phyloP scores from a whole-genome alignment of 148 eudicot species.

The Amaranthus cruentus region DNA sequence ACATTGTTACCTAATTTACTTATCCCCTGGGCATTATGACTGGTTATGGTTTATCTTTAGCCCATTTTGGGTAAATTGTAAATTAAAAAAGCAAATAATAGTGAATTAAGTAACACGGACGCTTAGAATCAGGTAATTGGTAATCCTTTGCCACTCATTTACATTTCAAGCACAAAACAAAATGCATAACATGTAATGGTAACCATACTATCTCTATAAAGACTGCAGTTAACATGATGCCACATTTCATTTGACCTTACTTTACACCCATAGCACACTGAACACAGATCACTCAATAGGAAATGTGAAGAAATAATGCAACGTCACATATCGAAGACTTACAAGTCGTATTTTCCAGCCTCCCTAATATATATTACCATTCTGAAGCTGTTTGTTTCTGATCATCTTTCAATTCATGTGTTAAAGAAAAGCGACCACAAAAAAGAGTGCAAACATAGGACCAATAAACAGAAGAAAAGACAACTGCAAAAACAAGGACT shows the following conservation, averaged over 20 bases:
- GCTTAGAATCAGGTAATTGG: too few relatives aligned
- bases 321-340: neutral
- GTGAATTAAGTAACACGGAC: too few relatives aligned
- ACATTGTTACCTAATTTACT: too few relatives aligned
- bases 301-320: neutral
- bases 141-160: neutral
- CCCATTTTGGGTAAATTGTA: too few relatives aligned
- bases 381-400: neutral
- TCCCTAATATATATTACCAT: neutral
- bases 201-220: neutral
- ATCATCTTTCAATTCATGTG: neutral
- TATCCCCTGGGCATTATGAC: too few relatives aligned
- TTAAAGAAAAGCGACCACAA: neutral
- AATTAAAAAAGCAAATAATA: too few relatives aligned
- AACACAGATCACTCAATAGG: neutral
- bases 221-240: neutral
- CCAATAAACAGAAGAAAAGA: neutral
- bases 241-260: neutral
- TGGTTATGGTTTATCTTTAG: too few relatives aligned
- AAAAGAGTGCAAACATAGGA: neutral
- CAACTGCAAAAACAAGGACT: neutral
- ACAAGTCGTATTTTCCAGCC: neutral
- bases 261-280: too few relatives aligned
- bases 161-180: neutral
- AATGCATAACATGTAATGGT: neutral